Conservation (phyloP, 2,329 filamentous ascomycete genomes). For the Paraconiothyrium sp. region DNA sequence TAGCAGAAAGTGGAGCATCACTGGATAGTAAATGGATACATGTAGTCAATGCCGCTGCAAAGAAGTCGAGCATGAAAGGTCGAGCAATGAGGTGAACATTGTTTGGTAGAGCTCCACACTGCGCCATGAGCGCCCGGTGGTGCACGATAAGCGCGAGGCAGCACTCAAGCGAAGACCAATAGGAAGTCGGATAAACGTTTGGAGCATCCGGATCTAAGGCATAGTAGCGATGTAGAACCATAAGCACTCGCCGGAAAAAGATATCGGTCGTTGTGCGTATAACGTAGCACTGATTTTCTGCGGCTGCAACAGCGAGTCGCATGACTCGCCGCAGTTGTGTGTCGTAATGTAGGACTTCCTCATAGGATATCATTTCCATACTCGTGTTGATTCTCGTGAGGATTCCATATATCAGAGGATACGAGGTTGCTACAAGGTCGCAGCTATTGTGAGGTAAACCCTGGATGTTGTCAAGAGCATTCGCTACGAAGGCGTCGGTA, state of each 20-base stretch:
- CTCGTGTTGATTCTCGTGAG: slow-evolving; percentile 24
- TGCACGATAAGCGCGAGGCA: slow-evolving; percentile 41
- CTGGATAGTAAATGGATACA: slow-evolving; percentile 27
- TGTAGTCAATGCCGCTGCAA: slow-evolving; percentile 28
- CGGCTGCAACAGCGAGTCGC: slow-evolving; percentile 19
- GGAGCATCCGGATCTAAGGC: slow-evolving; percentile 31
- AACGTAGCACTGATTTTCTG: slow-evolving; percentile 17
- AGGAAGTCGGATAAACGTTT: slow-evolving; percentile 35
- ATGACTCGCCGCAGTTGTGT: slow-evolving; percentile 23
- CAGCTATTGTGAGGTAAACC: background rate
- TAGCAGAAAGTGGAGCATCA: slow-evolving; percentile 22
- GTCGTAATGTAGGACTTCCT: slow-evolving; percentile 30
- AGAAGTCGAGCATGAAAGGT: slow-evolving; percentile 36
- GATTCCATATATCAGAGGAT: slow-evolving; percentile 26
- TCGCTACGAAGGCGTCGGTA: slow-evolving; percentile 10
- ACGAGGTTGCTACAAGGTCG: slow-evolving; percentile 20
- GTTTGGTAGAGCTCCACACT: slow-evolving; percentile 11
- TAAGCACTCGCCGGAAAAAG: slow-evolving; percentile 39
- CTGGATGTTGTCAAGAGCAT: slow-evolving; percentile 2
- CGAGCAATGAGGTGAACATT: slow-evolving; percentile 26
- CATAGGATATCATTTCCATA: slow-evolving; percentile 26
- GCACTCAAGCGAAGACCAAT: slow-evolving; percentile 45
- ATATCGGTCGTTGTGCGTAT: slow-evolving; percentile 31
- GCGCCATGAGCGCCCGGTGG: slow-evolving; percentile 35
- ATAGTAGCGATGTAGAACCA: slow-evolving; percentile 38